Evolutionary conservation across 148 eudicot species (phyloP).

Genomic region (Chenopodium formosanum): DNA sequence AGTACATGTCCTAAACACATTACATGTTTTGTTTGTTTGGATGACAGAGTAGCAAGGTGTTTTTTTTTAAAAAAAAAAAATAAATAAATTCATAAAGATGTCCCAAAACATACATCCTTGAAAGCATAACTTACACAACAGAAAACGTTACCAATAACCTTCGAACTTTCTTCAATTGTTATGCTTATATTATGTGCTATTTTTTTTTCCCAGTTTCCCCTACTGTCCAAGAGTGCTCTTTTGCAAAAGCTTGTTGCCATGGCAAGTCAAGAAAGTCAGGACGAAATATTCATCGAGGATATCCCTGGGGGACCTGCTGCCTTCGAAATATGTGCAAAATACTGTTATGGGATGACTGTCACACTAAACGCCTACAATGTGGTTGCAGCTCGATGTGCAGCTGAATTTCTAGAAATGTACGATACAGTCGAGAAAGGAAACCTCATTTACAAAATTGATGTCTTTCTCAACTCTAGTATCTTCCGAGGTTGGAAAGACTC

Average conservation of each 20-base stretch:
- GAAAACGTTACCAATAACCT: neutral
- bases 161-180: neutral
- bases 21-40: neutral
- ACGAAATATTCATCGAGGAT: slow-evolving; percentile 62
- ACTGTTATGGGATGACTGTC: slow-evolving; percentile 88
- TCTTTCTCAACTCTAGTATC: slow-evolving; percentile 79
- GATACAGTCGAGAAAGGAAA: slow-evolving; percentile 6
- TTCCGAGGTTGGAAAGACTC: slow-evolving; percentile 95
- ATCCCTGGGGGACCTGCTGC: slow-evolving; percentile 88
- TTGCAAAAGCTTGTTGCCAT: slow-evolving; percentile 67
- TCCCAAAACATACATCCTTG: neutral
- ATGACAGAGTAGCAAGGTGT: neutral
- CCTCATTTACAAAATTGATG: slow-evolving; percentile 76
- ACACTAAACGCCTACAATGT: slow-evolving; percentile 86
- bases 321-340: slow-evolving; percentile 83
- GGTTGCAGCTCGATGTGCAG: slow-evolving; percentile 86
- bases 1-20: neutral
- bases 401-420: slow-evolving; percentile 56
- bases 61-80: slow-evolving; percentile 34
- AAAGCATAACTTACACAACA: neutral
- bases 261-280: slow-evolving; percentile 49
- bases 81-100: neutral
- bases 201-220: slow-evolving; percentile 64
- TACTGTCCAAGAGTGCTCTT: slow-evolving; percentile 78
- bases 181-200: slow-evolving; percentile 11